phyloP scores from a whole-genome alignment of 352 stramenopile genomes.

The Phytophthora hibernalis region DNA sequence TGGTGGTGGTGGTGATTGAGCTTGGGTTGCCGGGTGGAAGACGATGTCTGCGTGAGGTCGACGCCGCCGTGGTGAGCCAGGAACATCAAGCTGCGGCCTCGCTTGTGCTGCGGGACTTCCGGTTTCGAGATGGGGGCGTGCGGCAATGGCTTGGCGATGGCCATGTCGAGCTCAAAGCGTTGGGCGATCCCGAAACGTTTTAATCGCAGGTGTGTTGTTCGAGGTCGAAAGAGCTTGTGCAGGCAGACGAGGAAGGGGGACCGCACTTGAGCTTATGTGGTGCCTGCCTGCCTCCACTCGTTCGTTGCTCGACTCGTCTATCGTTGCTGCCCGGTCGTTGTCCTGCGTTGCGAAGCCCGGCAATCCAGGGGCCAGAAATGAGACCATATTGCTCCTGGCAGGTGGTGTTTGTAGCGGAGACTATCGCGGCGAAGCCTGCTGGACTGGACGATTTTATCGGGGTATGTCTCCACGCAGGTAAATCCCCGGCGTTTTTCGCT shows the following conservation, averaged over 20 bases:
- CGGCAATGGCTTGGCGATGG: constrained; percentile 24
- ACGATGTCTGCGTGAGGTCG: constrained; percentile 18
- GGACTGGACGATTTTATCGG: constrained; percentile 7
- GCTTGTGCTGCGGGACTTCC: constrained; percentile 23
- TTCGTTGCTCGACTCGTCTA: constrained; percentile 42
- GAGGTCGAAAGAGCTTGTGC: constrained; percentile 21
- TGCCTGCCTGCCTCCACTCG: constrained; percentile 27
- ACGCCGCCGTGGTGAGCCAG: constrained; percentile 44
- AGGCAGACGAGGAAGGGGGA: constrained; percentile 33
- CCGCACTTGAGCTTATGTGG: constrained; percentile 6
- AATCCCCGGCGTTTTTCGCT: constrained; percentile 15
- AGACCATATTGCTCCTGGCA: constrained; percentile 17
- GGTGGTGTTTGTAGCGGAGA: constrained; percentile 18
- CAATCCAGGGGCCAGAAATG: constrained; percentile 30
- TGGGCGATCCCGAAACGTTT: constrained; percentile 18
- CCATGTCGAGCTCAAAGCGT: constrained; percentile 19
- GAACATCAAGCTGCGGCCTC: constrained; percentile 36
- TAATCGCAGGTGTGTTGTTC: constrained; percentile 9
- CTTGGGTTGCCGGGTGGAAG: constrained; percentile 12
- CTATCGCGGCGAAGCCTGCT: not conserved
- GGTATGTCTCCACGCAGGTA: constrained; percentile 18
- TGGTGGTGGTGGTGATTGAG: constrained; percentile 26
- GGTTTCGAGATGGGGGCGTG: constrained; percentile 14
- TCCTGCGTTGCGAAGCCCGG: constrained; percentile 1
- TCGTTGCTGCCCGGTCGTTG: constrained; percentile 24